Percentiles rank a stretch among this genome's conserved stretches.
Evolutionary conservation across 2,329 filamentous ascomycete genomes (phyloP).

Genomic region (Venturia pyrina): DNA sequence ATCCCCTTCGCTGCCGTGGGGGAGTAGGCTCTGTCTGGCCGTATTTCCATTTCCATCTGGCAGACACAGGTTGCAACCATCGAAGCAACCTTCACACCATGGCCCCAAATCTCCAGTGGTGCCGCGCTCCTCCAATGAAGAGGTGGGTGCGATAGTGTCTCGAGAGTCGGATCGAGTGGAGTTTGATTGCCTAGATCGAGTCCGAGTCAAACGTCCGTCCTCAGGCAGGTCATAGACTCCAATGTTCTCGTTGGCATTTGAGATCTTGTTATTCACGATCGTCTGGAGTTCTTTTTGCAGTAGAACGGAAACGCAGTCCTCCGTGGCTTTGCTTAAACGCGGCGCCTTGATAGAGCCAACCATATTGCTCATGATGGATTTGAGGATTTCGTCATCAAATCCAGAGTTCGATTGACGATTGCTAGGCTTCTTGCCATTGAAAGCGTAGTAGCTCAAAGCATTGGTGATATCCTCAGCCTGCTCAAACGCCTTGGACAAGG

Average conservation of each 20-base stretch:
- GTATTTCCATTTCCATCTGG: neutral
- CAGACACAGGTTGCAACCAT: neutral
- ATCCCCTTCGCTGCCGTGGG: neutral
- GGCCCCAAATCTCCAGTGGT: neutral
- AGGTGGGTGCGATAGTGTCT: neutral
- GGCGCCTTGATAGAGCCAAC: neutral
- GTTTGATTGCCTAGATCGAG: neutral
- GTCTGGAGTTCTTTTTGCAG: neutral
- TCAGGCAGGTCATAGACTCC: neutral
- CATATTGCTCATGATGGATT: neutral
- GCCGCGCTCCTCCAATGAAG: neutral
- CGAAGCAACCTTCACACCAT: neutral
- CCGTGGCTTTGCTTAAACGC: neutral
- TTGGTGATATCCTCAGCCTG: neutral
- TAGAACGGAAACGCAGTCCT: neutral
- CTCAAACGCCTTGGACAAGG: neutral
- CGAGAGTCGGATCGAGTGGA: neutral
- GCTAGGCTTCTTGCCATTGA: neutral
- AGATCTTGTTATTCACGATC: neutral
- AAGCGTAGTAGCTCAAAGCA: neutral
- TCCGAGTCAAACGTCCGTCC: neutral
- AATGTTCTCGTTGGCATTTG: neutral
- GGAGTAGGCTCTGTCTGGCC: neutral
- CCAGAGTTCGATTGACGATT: neutral
- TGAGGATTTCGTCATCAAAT: neutral